A percentile compares a stretch with the other conserved stretches of the same genome.
Conservation (phyloP, 768 basidiomycete species). For the Trametes sanguinea region DNA sequence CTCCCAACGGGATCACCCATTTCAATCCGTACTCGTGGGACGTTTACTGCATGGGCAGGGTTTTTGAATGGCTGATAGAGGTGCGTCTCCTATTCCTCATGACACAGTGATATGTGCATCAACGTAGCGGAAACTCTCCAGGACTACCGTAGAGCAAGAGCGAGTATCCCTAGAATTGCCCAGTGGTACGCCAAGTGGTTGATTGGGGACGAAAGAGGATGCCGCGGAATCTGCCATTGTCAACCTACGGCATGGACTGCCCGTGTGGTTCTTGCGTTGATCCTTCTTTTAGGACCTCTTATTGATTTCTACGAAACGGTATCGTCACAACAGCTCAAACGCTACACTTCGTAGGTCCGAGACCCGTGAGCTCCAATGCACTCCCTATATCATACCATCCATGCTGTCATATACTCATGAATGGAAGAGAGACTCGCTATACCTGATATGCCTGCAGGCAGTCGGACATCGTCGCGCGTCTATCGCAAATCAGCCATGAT, state of each 20-base stretch:
- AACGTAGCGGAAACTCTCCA: not conserved
- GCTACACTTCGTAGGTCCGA: not conserved
- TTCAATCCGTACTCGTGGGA: slow-evolving; percentile 20
- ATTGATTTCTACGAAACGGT: not conserved
- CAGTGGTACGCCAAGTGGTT: not conserved
- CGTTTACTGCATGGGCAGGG: slow-evolving; percentile 5
- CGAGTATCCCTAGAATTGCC: not conserved
- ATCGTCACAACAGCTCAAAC: not conserved
- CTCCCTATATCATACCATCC: no score
- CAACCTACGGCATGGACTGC: slow-evolving; percentile 1
- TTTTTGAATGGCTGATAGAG: not conserved
- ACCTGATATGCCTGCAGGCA: no score
- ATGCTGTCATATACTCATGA: no score
- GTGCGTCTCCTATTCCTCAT: not conserved
- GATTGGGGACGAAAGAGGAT: slow-evolving; percentile 1
- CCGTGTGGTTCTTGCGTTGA: not conserved
- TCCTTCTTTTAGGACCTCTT: not conserved
- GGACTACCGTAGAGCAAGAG: no score
- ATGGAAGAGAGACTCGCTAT: no score
- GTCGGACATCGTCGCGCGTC: no score
- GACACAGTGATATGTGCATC: not conserved
- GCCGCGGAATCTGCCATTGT: not conserved
- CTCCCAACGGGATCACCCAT: not conserved
- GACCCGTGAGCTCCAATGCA: no score
- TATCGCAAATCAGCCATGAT: no score